Percentiles rank a stretch among this genome's conserved stretches.
These are phyloP conservation scores for Solanum aculeatissimum DNA, from an alignment of 305 asterid species.

Conservation along the genomic window DNA sequence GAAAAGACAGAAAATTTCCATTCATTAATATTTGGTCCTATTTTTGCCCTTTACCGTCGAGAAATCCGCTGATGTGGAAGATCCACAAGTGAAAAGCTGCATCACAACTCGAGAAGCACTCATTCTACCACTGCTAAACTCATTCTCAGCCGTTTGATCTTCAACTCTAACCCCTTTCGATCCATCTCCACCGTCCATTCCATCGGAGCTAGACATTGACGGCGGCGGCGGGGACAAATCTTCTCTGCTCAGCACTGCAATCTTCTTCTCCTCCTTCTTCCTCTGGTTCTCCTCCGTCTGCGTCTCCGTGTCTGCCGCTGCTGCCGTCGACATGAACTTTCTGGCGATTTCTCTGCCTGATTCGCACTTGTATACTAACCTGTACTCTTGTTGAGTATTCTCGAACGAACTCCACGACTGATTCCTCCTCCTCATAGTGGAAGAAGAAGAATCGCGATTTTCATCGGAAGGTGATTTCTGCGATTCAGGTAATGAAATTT, in stretches of 20 bases:
- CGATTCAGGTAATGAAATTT: not conserved
- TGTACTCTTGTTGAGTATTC: constrained; percentile 10
- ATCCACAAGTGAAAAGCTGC: constrained; percentile 28
- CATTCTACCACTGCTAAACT: constrained; percentile 7
- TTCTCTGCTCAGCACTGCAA: constrained; percentile 15
- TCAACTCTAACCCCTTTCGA: not conserved
- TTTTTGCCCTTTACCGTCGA: too few relatives aligned
- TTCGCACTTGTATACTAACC: constrained; percentile 17
- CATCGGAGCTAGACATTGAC: constrained; percentile 18
- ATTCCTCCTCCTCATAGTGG: constrained; percentile 10
- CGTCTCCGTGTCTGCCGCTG: constrained; percentile 17
- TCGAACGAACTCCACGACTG: constrained; percentile 28
- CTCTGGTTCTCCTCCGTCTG: constrained; percentile 18
- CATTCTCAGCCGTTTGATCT: constrained; percentile 10
- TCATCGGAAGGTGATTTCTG: not conserved
- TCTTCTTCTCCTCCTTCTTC: not conserved
- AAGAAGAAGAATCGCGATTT: not conserved
- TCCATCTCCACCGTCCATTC: constrained; percentile 4
- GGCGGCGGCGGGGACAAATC: constrained; percentile 23
- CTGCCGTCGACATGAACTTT: not conserved
- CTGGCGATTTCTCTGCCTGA: constrained; percentile 21
- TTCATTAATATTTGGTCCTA: too few relatives aligned
- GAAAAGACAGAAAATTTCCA: too few relatives aligned
- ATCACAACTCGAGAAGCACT: constrained; percentile 13
- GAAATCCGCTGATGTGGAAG: not conserved